Evolutionary conservation across 306 rosid genomes (phyloP), one percentile per base, ranked within the genome.

Genomic region (Gillenia trifoliata): DNA sequence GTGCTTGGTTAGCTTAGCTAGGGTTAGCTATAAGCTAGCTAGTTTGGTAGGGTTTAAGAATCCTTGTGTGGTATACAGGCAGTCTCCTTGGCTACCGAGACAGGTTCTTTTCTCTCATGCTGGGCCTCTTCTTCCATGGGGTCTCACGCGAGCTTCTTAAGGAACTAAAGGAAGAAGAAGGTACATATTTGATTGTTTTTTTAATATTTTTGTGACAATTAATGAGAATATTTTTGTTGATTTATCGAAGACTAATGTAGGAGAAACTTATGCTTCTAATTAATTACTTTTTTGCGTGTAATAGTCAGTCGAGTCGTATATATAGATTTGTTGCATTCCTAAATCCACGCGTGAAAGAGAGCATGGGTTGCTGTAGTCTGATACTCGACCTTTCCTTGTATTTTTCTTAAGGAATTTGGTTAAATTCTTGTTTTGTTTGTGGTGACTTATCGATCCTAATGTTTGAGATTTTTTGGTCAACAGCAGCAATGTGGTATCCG

Each of bases 71-170:
- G 67, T 55, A 77, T 75, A 45, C 81, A 74, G 88, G 90, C 90
- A 79, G 84, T 79, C 86, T 81, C 86, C 82, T 86, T 84, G 90
- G 90, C 88, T 86, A 84, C 4, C 85, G 31, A 77, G 78, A 84
- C 90, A 12, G 81, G 76, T 84, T 67, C 83, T 79, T 77, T 11
- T 84, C 78, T 68, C 80, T 77, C 90, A 79, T 84, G 86, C 79
- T 25, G 77, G 83, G 79, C 83, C 81, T 79, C 60, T 43, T 66
- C 85, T 79, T 86, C 84, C 83, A 31, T 36, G 20, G 13, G 34
- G 17, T 45, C 52, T 45, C 52, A 15, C 20, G 52, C 52, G 52
- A 45, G 20, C 19, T 55, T 55, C 61, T 10, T 55, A 25, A 55
- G 29, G 61, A 55, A 55, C 61, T 45, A 19, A 16, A 45, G 52